Base-by-base conservation (phyloP, 2,329 filamentous ascomycete genomes). In the Colletotrichum liaoningense region DNA sequence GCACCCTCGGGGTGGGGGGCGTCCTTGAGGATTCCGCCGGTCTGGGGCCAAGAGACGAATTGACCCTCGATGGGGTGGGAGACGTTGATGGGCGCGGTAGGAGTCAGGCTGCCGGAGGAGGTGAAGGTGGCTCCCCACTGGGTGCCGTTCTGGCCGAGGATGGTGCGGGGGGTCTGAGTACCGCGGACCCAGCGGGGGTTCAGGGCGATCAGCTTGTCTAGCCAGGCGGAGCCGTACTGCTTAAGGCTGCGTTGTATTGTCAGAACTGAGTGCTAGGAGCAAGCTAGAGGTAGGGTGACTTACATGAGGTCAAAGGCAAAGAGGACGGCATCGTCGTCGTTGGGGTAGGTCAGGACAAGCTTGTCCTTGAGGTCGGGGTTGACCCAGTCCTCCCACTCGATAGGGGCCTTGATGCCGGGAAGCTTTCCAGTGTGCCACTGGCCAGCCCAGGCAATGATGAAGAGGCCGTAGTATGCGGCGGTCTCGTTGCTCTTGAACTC, bases 281-380 rank as follows among this genome's bases (percentile, higher is more conserved):
- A 35, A 35, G 33, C 33, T 35, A 2, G 5, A 52, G 24, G n/a
- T 9, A 11, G 5, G 8, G 1, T 11, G 16, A 77, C 83, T 81
- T 78, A 85, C 84, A 89, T 84, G 1, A 88, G 79, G 54, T 88
- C 81, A 55, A 87, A 88, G 3, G 85, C 84, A 55, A 82, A 89
- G 0, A 88, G 79, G 2, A 90, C 84, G 0, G 88, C 88, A 67
- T 90, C 88, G 55, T 90, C 88, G 54, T 90, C 89, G 72, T 90
- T 89, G 11, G 88, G 89, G 69, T 90, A 90, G 0, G 88, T 89
- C 12, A 90, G 77, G 2, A 86, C 85, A 5, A 90, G 79, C 78
- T 87, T 89, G 72, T 86, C 80, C 79, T 90, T 90, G 79, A 85
- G 88, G 69, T 86, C 84, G 0, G 88, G 87, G 8, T 83, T 81